These are phyloP conservation scores for Hericium erinaceus DNA, from an alignment of 768 basidiomycete genomes.

Conservation along the genomic window DNA sequence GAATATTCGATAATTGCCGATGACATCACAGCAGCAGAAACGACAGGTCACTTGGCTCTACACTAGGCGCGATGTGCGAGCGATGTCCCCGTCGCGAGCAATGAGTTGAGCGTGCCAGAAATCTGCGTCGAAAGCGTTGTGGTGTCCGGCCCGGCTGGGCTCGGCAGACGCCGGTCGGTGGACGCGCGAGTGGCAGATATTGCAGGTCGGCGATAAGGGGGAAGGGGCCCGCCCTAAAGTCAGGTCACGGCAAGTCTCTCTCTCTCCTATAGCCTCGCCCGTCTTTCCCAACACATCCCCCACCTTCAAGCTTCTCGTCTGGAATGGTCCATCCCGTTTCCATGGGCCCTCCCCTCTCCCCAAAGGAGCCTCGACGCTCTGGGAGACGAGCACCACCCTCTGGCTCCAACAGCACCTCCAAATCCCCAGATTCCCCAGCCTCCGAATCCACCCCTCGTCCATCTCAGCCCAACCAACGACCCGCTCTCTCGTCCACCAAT, in stretches of 20 bases:
- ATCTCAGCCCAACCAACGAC: constrained; percentile 18
- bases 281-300: constrained; percentile 5
- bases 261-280: constrained; percentile 3
- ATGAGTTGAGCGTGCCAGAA: too few species aligned
- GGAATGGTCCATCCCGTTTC: constrained; percentile 52
- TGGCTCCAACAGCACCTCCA: constrained; percentile 55
- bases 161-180: too few species aligned
- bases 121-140: too few species aligned
- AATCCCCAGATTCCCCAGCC: constrained; percentile 64
- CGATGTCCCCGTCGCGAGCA: too few species aligned
- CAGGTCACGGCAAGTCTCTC: constrained; percentile 5
- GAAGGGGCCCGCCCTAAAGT: constrained; percentile 16
- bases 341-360: constrained; percentile 75
- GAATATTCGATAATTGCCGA: constrained; percentile 57
- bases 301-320: background rate
- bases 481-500: constrained; percentile 18
- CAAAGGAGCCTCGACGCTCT: constrained; percentile 69
- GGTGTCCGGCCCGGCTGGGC: too few species aligned
- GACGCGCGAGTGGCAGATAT: background rate
- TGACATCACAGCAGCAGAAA: background rate
- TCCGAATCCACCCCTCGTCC: constrained; percentile 31
- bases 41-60: too few species aligned
- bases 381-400: constrained; percentile 65
- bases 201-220: constrained; percentile 3
- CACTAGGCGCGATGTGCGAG: too few species aligned